Evolutionary conservation across 306 rosid genomes (phyloP), one percentile per base, ranked within the genome.

Genomic region (Gastrolobium villosum): DNA sequence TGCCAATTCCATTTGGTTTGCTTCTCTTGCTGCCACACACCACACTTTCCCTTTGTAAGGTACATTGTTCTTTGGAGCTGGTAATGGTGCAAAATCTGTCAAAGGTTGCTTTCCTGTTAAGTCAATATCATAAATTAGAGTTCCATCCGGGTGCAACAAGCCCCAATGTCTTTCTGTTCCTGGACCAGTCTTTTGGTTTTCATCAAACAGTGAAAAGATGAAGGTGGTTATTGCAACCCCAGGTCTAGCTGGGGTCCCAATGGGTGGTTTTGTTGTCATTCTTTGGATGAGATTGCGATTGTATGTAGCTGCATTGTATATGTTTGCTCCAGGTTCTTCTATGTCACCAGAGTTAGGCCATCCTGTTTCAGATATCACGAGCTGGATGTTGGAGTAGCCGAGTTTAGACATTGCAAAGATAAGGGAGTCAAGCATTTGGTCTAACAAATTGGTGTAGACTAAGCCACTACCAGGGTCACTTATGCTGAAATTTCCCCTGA

Each of bases 131-230:
- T 94, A 94, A 37, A 87, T 66, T 2, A 89, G 85, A 0, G 87
- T 84, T 39, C 97, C 96, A 3, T 94, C 79, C 0, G 85, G 75
- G 15, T 74, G 65, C 36, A 94, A 37, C 50, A 94, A 11, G 4
- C 98, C 98, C 94, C 97, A 92, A 46, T 94, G 94, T 43, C 93
- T 40, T 80, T 94, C 97, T n/a, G 84, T 89, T 34, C 87, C 93
- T 0, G 81, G 79, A 0, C 97, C 98, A 0, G 43, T 61, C 73
- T 94, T 94, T 14, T 77, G 89, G 75, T 94, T 86, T 83, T 94
- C 97, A 41, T 94, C 82, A 44, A 80, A 92, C 69, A 94, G 72
- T 7, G 97, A 60, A 53, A 92, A 94, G 74, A 94, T 65, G 86
- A 92, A 92, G 30, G 93, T 84, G 0, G 96, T 94, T 31, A 94